phyloP scores from a whole-genome alignment of 208 protist genomes.

The Crithidia sp. region DNA sequence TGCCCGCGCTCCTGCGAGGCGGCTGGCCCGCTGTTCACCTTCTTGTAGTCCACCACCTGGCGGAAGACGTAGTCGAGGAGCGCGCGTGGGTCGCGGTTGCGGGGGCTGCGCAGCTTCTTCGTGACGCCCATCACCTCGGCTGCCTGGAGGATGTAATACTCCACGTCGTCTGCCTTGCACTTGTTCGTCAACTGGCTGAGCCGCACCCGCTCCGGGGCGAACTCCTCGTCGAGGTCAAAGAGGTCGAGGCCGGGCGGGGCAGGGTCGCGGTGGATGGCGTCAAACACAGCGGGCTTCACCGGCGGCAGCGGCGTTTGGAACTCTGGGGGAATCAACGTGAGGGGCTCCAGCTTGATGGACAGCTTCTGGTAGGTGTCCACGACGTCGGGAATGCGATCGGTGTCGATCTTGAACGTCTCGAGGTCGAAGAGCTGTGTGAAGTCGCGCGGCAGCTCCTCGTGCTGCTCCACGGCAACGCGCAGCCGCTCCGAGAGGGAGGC shows the following conservation, averaged over 20 bases:
- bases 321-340: constrained; percentile 95
- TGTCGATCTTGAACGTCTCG: constrained; percentile 94
- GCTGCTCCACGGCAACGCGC: constrained; percentile 95
- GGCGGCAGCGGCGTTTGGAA: constrained; percentile 96
- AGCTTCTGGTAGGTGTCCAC: constrained; percentile 92
- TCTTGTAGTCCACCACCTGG: constrained; percentile 94
- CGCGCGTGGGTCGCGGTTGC: constrained; percentile 86
- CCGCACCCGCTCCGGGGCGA: constrained; percentile 94
- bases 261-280: constrained; percentile 93
- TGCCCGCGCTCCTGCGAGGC: constrained; percentile 14
- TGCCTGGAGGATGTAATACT: constrained; percentile 94
- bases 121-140: constrained; percentile 95
- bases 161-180: constrained; percentile 93
- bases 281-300: constrained; percentile 94
- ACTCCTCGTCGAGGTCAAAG: constrained; percentile 97
- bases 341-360: constrained; percentile 93
- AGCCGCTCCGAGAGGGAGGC: constrained; percentile 91
- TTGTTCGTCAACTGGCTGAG: constrained; percentile 97
- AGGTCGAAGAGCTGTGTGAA: constrained; percentile 95
- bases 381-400: constrained; percentile 92
- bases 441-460: constrained; percentile 95
- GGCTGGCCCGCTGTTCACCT: constrained; percentile 53
- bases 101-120: constrained; percentile 88
- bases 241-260: constrained; percentile 93
- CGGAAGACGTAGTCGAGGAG: constrained; percentile 94